Evolutionary conservation across 2,329 filamentous ascomycete species (phyloP).

Genomic region (Aspergillus spinulosporus): DNA sequence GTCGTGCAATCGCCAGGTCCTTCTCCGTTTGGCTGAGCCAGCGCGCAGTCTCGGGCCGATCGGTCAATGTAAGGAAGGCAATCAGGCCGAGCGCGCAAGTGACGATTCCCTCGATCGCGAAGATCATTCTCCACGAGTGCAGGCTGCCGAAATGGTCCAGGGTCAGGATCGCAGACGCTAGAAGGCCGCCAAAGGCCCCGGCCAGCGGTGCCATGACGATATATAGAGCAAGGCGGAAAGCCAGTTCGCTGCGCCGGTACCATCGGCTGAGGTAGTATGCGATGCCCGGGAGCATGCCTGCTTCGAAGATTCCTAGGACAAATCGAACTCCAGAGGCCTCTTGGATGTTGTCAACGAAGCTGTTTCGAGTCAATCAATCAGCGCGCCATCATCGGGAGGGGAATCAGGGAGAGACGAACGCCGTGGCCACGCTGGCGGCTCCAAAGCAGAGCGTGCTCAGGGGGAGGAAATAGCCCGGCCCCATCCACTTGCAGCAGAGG

Average conservation of each 20-base stretch:
- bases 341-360: conserved; percentile 58
- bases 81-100: conserved; percentile 60
- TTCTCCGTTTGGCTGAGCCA: conserved; percentile 69
- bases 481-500: conserved; percentile 68
- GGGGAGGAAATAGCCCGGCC: conserved; percentile 72
- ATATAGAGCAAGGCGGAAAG: conserved; percentile 67
- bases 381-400: not conserved
- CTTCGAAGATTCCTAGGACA: conserved; percentile 68
- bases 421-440: conserved; percentile 63
- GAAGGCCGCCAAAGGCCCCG: conserved; percentile 69
- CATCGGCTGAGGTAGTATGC: conserved; percentile 72
- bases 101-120: conserved; percentile 69
- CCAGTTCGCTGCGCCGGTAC: conserved; percentile 69
- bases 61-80: conserved; percentile 65
- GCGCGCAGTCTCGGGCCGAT: conserved; percentile 65
- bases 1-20: conserved; percentile 63
- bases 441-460: conserved; percentile 63
- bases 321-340: conserved; percentile 64
- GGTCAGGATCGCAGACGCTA: conserved; percentile 64
- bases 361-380: not conserved
- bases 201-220: conserved; percentile 70
- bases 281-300: conserved; percentile 72
- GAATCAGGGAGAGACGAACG: conserved; percentile 23
- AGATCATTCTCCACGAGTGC: conserved; percentile 68
- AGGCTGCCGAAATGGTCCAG: conserved; percentile 60